Evolutionary conservation across 331 rosid genomes (phyloP).

Genomic region (Erythrophleum ivorense): DNA sequence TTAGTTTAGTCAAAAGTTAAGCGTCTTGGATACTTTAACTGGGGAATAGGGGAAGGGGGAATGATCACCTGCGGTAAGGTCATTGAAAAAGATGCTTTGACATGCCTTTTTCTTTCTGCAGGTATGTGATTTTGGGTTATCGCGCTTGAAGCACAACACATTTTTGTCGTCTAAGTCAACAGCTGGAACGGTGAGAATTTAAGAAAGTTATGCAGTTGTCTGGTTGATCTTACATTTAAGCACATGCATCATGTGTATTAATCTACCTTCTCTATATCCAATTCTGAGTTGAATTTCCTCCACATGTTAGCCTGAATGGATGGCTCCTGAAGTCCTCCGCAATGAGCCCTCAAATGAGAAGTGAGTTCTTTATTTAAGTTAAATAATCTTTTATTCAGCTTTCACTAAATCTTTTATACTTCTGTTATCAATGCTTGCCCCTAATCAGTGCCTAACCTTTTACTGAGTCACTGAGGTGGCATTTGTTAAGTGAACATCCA

Average conservation of each 20-base stretch:
- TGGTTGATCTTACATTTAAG: conserved; percentile 31
- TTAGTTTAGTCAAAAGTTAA: neutral
- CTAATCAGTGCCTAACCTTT: conserved; percentile 29
- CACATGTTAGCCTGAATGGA: conserved; percentile 93
- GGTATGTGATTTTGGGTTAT: conserved; percentile 97
- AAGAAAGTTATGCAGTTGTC: conserved; percentile 3
- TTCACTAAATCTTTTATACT: neutral
- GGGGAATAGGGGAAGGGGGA: neutral
- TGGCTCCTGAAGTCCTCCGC: conserved; percentile 99
- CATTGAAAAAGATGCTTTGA: neutral
- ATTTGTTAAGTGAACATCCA: neutral
- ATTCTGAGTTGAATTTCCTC: conserved; percentile 40
- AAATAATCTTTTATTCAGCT: conserved; percentile 16
- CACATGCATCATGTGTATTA: conserved; percentile 33
- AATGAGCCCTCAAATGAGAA: conserved; percentile 95
- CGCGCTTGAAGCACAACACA: conserved; percentile 96
- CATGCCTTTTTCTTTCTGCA: conserved; percentile 35
- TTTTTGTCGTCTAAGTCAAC: conserved; percentile 98
- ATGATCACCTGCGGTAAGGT: neutral
- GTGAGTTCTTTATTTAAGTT: conserved; percentile 57
- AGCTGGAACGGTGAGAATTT: conserved; percentile 93
- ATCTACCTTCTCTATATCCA: conserved; percentile 17
- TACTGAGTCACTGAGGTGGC: neutral
- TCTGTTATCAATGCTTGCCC: conserved; percentile 12
- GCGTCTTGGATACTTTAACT: neutral